Evolutionary conservation across 495 filamentous ascomycete genomes (phyloP).

Genomic region (Letharia columbiana): DNA sequence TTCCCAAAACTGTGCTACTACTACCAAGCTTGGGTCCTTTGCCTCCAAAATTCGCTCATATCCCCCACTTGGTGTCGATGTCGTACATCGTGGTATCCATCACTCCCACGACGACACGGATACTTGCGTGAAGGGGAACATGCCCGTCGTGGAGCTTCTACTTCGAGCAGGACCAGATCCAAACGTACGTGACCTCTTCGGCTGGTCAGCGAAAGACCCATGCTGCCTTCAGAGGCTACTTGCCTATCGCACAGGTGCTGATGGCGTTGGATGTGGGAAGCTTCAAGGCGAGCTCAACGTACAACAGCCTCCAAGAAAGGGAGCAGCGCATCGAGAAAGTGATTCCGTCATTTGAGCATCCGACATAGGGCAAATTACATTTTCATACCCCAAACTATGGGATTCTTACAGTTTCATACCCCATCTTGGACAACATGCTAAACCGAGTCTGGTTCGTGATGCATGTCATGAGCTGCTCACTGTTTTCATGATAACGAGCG

Average conservation of each 20-base stretch:
- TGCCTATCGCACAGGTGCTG: conserved; percentile 17
- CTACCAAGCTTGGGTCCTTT: conserved; percentile 5
- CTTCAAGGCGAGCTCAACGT: not conserved
- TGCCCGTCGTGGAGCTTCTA: not conserved
- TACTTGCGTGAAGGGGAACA: conserved; percentile 23
- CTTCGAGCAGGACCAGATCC: conserved; percentile 49
- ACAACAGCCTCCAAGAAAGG: not conserved
- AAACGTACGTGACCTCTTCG: conserved; percentile 14
- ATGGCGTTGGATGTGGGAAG: not conserved
- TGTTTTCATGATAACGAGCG: not conserved
- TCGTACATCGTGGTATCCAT: conserved; percentile 27
- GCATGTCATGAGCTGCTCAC: not conserved
- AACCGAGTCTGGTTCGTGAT: not conserved
- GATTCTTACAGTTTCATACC: no score
- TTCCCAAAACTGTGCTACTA: not conserved
- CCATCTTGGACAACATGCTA: not conserved
- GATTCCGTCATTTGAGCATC: not conserved
- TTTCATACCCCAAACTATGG: no score
- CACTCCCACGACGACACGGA: conserved; percentile 45
- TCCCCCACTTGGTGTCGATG: conserved; percentile 15
- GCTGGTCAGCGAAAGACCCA: conserved; percentile 28
- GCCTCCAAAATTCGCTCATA: not conserved
- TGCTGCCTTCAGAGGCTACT: conserved; percentile 24
- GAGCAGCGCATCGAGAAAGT: no score
- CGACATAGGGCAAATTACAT: not conserved